A percentile compares a stretch with the other conserved stretches of the same genome.
Evolutionary conservation across 176 grass and related monocot species (phyloP).

Genomic region (Hordeum marinum): DNA sequence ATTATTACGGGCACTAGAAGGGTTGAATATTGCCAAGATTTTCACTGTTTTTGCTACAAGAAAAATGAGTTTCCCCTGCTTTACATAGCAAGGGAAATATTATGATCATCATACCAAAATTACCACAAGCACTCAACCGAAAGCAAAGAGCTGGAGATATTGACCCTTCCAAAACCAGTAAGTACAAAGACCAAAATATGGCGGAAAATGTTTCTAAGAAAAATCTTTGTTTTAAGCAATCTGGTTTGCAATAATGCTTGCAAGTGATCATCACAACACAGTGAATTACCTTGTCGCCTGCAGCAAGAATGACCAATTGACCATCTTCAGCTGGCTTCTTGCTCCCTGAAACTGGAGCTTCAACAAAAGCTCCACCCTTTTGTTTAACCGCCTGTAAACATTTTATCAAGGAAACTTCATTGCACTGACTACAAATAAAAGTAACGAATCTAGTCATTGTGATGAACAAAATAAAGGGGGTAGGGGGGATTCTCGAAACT

Average conservation of each 20-base stretch:
- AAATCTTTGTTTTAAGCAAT: background rate
- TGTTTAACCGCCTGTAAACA: constrained; percentile 58
- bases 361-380: constrained; percentile 81
- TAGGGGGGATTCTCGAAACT: background rate
- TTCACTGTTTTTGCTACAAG: background rate
- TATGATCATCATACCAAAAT: background rate
- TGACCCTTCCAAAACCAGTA: background rate
- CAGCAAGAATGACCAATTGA: constrained; percentile 95
- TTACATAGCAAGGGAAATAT: background rate
- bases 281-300: constrained; percentile 80
- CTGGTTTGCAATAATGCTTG: background rate
- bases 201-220: background rate
- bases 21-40: background rate
- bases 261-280: background rate
- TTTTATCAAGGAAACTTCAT: constrained; percentile 7
- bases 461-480: background rate
- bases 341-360: constrained; percentile 98
- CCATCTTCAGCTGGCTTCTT: constrained; percentile 99
- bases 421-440: background rate
- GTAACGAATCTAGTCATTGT: background rate
- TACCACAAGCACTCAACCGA: background rate
- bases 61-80: background rate
- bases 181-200: background rate
- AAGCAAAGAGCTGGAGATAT: background rate
- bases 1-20: constrained; percentile 2